Evolutionary conservation across 1,284 basidiomycete genomes (phyloP).

Genomic region (Pseudozyma sp.): DNA sequence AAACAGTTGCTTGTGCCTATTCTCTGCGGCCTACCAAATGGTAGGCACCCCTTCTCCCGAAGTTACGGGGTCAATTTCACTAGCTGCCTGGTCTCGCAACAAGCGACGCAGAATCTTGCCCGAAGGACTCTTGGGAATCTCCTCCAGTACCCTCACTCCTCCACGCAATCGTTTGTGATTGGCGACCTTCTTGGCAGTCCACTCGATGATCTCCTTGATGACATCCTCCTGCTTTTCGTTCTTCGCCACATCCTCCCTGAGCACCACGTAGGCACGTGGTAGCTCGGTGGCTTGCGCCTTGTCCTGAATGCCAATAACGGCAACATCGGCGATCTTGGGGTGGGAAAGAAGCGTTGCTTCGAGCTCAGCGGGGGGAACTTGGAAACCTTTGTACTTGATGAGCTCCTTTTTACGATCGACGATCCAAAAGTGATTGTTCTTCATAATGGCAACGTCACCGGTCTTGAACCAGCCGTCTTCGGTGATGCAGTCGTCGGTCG

Average conservation of each 20-base stretch:
- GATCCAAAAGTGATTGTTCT: slow-evolving; percentile 59
- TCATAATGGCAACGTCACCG: slow-evolving; percentile 57
- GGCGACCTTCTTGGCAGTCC: slow-evolving; percentile 65
- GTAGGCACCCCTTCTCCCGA: neutral
- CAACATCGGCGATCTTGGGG: slow-evolving; percentile 55
- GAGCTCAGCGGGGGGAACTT: slow-evolving; percentile 60
- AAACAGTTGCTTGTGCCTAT: too few species aligned
- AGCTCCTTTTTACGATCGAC: slow-evolving; percentile 62
- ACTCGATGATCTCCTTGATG: slow-evolving; percentile 62
- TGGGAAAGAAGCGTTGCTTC: slow-evolving; percentile 48
- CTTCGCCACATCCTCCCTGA: slow-evolving; percentile 38
- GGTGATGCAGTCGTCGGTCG: slow-evolving; percentile 52
- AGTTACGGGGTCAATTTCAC: slow-evolving; percentile 11
- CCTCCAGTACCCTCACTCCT: slow-evolving; percentile 57
- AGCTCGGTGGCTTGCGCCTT: slow-evolving; percentile 53
- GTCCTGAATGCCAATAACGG: slow-evolving; percentile 41
- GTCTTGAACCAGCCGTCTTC: slow-evolving; percentile 59
- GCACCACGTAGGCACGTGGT: slow-evolving; percentile 67
- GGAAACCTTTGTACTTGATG: slow-evolving; percentile 62
- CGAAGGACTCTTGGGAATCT: slow-evolving; percentile 64
- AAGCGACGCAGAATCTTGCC: slow-evolving; percentile 67
- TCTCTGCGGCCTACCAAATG: neutral
- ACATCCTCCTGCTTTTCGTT: slow-evolving; percentile 46
- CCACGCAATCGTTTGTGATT: slow-evolving; percentile 69
- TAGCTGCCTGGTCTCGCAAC: slow-evolving; percentile 51